phyloP scores from a whole-genome alignment of 352 stramenopile species.

The Blastocystis sp. region DNA sequence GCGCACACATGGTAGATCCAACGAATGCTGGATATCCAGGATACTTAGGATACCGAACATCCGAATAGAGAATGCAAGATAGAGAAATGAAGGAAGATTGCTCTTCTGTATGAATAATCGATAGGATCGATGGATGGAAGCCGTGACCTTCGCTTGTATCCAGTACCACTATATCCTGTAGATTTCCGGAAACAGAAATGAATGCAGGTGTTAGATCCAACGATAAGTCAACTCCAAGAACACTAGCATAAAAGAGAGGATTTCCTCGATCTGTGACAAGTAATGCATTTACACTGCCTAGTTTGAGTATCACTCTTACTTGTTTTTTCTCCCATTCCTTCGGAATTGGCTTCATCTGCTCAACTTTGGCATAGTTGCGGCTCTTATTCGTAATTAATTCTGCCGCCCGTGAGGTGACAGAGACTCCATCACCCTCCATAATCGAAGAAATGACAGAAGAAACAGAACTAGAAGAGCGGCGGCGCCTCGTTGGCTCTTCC shows the following conservation, averaged over 20 bases:
- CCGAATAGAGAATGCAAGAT: background rate
- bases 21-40: background rate
- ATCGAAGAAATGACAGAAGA: background rate
- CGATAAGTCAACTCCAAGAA: background rate
- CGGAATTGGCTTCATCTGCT: background rate
- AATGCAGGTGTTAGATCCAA: background rate
- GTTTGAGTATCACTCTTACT: background rate
- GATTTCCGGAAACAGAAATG: background rate
- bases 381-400: background rate
- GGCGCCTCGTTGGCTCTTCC: background rate
- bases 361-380: background rate
- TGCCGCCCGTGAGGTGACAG: background rate
- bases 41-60: background rate
- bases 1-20: background rate
- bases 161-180: background rate
- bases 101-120: background rate
- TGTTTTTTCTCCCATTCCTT: slow-evolving; percentile 4
- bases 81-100: background rate
- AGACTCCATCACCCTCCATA: background rate
- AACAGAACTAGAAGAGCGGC: background rate
- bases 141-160: background rate
- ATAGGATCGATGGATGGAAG: background rate
- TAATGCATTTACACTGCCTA: background rate
- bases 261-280: background rate
- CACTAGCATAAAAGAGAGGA: background rate